A percentile compares a stretch with the other conserved stretches of the same genome.
Conservation (phyloP, 2,329 filamentous ascomycete genomes). For the Colletotrichum caudatum region DNA sequence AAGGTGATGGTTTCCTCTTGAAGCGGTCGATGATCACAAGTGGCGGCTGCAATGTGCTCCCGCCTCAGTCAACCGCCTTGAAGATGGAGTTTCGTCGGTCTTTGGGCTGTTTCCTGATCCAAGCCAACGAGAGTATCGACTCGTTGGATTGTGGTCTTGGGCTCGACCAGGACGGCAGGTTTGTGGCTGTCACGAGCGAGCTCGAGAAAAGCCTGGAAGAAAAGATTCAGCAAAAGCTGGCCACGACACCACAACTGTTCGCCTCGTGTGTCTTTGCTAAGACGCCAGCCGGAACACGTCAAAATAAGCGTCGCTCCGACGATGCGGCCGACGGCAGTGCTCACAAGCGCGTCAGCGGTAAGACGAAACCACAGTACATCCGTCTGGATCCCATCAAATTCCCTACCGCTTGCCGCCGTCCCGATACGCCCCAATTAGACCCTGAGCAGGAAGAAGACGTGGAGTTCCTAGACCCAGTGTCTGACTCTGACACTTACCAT, state of each 20-base stretch:
- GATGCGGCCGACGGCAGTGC: not conserved
- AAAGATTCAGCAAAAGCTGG: too few relatives aligned
- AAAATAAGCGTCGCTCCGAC: not conserved
- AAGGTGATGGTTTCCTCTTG: not conserved
- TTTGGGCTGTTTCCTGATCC: not conserved
- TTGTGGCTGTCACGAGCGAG: not conserved
- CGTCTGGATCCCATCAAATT: not conserved
- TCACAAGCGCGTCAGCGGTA: not conserved
- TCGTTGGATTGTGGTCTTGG: not conserved
- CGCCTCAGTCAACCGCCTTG: not conserved
- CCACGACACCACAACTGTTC: too few relatives aligned
- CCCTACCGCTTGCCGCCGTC: not conserved
- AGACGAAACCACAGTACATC: not conserved
- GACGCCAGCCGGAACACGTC: rapidly evolving
- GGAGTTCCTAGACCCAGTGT: not conserved
- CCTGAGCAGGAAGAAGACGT: not conserved
- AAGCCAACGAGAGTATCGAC: not conserved
- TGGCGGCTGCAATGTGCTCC: too few relatives aligned
- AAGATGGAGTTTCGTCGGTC: not conserved
- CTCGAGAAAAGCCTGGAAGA: not conserved
- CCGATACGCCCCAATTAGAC: too few relatives aligned
- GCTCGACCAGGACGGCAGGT: not conserved
- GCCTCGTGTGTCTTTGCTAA: too few relatives aligned
- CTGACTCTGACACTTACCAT: not conserved
- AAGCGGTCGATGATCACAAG: not conserved